Evolutionary conservation across 2,329 filamentous ascomycete genomes (phyloP), one percentile per base, ranked within the genome.

Genomic region (Sporothrix sp.): DNA sequence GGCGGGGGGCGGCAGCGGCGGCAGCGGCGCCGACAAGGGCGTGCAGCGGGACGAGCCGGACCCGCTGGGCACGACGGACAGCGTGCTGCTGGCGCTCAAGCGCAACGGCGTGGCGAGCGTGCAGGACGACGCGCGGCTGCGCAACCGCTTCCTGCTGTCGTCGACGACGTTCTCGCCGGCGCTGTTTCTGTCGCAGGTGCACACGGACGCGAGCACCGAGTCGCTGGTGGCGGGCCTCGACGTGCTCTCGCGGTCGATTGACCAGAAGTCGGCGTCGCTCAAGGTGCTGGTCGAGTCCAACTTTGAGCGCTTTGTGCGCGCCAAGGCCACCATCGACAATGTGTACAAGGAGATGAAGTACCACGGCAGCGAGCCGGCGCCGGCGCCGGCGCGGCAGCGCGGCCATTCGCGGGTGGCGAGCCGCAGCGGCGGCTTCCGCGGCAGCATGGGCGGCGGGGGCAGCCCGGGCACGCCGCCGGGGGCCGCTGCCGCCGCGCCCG

Each of bases 331-430:
- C 7, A 97, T 98, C 61, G 93, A 98, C 69, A 95, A 95, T 68
- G 93, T 98, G 48, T 98, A 98, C 69, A 94, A 84, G 55, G 93
- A 98, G 66, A 98, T 98, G 93, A 95, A 79, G 74, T 90, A 72
- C 58, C 74, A 78, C 42, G 81, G 81, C 10, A 70, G 65, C 20
- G 79, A 83, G 42, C 73, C 75, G 6, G 67, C 38, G 14, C 3
- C 50, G 16, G 40, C 47, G 21, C 65, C 71, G 4, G 61, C 68
- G 7, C 65, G 70, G 23, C 50, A 68, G 49, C 65, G 71, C 35
- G 64, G 67, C 16, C 83, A 87, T 61, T 83, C 79, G 18, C 75
- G 84, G 20, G 81, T 83, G 58, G 70, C 80, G 21, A 88, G 85
- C 65, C 79, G 81, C 59, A 77, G 73, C 54, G 76, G 73, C 54